phyloP scores from a whole-genome alignment of 2,329 filamentous ascomycete species.

The Aureobasidium pullulans region DNA sequence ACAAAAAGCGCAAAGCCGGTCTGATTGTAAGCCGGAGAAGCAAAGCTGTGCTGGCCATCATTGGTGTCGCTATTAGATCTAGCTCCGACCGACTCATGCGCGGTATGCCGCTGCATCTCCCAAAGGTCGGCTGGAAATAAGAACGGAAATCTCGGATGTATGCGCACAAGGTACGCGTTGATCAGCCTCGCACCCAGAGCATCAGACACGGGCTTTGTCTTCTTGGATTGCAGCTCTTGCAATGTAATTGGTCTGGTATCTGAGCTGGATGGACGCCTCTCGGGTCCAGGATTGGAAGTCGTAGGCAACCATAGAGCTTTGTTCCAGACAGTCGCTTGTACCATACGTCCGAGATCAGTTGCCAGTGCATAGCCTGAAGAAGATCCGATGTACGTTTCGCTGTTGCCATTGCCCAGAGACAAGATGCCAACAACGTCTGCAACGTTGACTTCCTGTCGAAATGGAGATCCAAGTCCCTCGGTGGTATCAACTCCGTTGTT shows the following conservation, averaged over 20 bases:
- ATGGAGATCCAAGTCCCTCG: not conserved
- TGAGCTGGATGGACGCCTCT: not conserved
- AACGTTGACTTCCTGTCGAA: not conserved
- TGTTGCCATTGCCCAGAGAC: not conserved
- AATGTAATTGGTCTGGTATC: not conserved
- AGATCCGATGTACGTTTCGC: not conserved
- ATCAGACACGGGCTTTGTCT: not conserved
- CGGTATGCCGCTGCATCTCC: not conserved
- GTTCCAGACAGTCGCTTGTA: conserved; percentile 1
- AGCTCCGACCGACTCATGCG: not conserved
- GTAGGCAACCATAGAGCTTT: not conserved
- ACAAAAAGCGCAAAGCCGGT: not conserved
- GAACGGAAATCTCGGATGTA: not conserved
- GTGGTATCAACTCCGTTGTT: not conserved
- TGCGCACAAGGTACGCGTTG: conserved; percentile 1
- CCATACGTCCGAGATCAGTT: not conserved
- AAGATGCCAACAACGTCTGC: not conserved
- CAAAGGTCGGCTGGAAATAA: not conserved
- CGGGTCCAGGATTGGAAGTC: not conserved
- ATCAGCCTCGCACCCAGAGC: not conserved
- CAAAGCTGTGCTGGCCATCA: not conserved
- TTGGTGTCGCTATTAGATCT: not conserved
- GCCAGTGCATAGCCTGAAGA: conserved; percentile 2
- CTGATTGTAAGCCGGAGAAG: not conserved
- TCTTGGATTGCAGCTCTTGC: not conserved